Conservation (phyloP, 139 green algal species). For the Medakamo hakoo region DNA sequence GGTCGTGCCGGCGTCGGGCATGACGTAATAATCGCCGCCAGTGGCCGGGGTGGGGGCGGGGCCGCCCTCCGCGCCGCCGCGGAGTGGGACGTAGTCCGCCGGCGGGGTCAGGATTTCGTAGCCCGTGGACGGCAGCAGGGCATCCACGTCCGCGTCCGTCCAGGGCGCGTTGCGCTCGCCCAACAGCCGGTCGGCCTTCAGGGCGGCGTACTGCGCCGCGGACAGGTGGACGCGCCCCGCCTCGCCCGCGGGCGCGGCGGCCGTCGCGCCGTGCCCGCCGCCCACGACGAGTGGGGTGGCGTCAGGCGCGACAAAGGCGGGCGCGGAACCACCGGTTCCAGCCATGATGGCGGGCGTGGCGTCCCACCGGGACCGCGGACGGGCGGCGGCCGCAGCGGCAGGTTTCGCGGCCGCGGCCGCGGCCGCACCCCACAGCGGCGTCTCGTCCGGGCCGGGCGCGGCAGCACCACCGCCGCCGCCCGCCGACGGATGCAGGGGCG, state of each 20-base stretch:
- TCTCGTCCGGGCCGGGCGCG: too few relatives aligned
- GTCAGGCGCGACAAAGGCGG: conserved; percentile 3
- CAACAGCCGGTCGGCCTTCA: conserved; percentile 70
- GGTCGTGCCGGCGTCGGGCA: conserved; percentile 2
- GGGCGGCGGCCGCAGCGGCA: conserved; percentile 18
- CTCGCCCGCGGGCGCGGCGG: conserved; percentile 1
- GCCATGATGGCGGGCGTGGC: conserved; percentile 41
- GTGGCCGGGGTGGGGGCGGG: conserved; percentile 77
- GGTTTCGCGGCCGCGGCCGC: conserved; percentile 15
- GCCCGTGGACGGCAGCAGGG: conserved; percentile 78
- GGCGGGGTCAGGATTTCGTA: conserved; percentile 74
- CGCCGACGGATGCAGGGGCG: conserved; percentile 19
- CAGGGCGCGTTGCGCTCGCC: conserved; percentile 81
- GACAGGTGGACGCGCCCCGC: conserved; percentile 38
- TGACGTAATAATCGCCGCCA: conserved; percentile 66
- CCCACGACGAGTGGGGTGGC: not conserved
- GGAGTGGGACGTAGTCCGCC: conserved; percentile 76
- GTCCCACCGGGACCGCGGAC: conserved; percentile 29
- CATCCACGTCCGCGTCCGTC: conserved; percentile 88
- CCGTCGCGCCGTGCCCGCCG: not conserved
- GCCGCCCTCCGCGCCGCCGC: conserved; percentile 80
- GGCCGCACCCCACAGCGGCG: conserved; percentile 8
- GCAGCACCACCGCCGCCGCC: conserved; percentile 10
- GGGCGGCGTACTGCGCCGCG: conserved; percentile 55
- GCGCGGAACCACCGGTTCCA: conserved; percentile 54